These are phyloP conservation scores for Scalesia atractyloides DNA, from an alignment of 129 eudicot genomes.

Conservation along the genomic window DNA sequence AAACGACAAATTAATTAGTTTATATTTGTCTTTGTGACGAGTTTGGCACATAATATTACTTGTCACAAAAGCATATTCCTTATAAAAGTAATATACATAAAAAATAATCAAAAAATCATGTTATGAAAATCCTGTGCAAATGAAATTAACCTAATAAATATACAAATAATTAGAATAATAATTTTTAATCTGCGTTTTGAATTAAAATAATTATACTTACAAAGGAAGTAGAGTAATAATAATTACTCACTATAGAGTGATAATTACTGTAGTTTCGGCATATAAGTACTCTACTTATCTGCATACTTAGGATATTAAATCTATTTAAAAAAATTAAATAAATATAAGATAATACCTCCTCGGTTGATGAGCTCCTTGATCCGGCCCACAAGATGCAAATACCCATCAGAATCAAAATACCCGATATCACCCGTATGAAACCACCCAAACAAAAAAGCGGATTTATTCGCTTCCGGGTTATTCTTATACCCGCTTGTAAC, in stretches of 20 bases:
- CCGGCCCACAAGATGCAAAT: slow-evolving; percentile 91
- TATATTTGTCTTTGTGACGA: not conserved
- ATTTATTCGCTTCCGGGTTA: slow-evolving; percentile 81
- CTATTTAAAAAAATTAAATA: too few relatives aligned
- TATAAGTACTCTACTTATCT: too few relatives aligned
- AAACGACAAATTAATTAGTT: not conserved
- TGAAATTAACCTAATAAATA: not conserved
- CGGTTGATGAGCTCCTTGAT: slow-evolving; percentile 94
- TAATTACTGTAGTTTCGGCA: too few relatives aligned
- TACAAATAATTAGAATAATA: not conserved
- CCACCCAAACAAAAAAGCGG: slow-evolving; percentile 87
- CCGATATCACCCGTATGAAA: slow-evolving; percentile 96
- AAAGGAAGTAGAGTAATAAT: too few relatives aligned
- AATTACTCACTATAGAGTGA: too few relatives aligned
- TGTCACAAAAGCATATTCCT: not conserved
- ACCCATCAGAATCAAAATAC: slow-evolving; percentile 76
- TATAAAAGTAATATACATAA: too few relatives aligned
- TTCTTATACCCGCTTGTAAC: slow-evolving; percentile 92
- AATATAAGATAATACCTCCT: slow-evolving; percentile 63
- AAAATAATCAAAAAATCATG: too few relatives aligned
- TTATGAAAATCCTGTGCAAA: not conserved
- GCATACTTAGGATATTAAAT: too few relatives aligned
- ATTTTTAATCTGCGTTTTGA: too few relatives aligned
- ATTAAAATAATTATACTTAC: not conserved
- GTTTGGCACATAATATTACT: not conserved